Percentiles rank a stretch among this genome's conserved stretches.
These are phyloP conservation scores for Microglena sp. DNA, from an alignment of 139 green algal genomes.

Conservation along the genomic window DNA sequence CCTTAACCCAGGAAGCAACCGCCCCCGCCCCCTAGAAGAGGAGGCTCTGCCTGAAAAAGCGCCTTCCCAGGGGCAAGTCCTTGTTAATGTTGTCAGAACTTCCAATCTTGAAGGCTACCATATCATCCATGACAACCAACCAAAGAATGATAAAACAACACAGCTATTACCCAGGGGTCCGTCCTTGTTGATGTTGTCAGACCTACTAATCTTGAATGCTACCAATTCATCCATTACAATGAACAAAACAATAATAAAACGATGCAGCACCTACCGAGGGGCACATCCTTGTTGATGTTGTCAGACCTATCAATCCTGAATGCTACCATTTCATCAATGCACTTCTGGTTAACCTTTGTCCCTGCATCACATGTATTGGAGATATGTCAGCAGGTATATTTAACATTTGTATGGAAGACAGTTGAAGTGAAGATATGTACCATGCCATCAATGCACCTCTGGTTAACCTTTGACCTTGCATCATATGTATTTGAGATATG, in stretches of 20 bases:
- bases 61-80: constrained; percentile 61
- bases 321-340: constrained; percentile 16
- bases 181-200: constrained; percentile 70
- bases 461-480: constrained; percentile 37
- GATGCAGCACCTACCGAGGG: constrained; percentile 51
- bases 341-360: constrained; percentile 36
- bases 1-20: too few species aligned
- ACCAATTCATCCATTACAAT: constrained; percentile 14
- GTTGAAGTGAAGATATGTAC: too few species aligned
- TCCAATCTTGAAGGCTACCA: constrained; percentile 39
- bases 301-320: constrained; percentile 40
- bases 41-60: too few species aligned
- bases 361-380: too few species aligned
- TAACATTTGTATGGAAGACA: too few species aligned
- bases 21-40: too few species aligned
- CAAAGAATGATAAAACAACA: too few species aligned
- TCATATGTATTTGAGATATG: too few species aligned
- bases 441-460: constrained; percentile 27
- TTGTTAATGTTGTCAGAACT: constrained; percentile 63
- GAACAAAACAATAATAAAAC: too few species aligned
- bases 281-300: constrained; percentile 73
- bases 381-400: too few species aligned
- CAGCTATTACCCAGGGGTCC: constrained; percentile 55
- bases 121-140: constrained; percentile 8
- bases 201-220: constrained; percentile 37